Conservation (phyloP, 306 rosid genomes). For the Neltuma alba region DNA sequence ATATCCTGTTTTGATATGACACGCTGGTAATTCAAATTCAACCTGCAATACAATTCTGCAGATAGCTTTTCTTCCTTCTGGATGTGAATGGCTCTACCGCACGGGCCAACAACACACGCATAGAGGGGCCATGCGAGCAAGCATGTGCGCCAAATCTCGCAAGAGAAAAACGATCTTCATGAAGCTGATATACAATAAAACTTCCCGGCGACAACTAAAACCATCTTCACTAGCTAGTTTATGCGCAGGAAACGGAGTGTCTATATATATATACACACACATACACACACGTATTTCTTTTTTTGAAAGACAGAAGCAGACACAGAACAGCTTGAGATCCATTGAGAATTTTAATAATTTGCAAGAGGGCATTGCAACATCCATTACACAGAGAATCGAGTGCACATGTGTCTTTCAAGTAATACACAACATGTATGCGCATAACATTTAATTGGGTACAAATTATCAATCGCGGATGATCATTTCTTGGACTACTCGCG, state of each 20-base stretch:
- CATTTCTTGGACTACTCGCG: neutral
- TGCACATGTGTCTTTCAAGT: conserved; percentile 5
- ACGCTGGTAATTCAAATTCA: neutral
- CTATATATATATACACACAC: neutral
- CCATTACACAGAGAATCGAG: conserved; percentile 14
- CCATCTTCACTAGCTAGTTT: neutral
- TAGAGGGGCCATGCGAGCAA: neutral
- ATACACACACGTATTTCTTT: too few species aligned
- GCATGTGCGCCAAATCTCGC: neutral
- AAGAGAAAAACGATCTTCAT: neutral
- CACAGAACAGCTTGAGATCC: neutral
- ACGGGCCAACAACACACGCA: neutral
- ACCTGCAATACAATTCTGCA: neutral
- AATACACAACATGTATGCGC: conserved; percentile 6
- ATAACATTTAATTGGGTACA: conserved; percentile 18
- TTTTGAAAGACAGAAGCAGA: neutral
- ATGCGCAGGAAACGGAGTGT: neutral
- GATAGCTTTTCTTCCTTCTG: neutral
- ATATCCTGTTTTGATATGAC: neutral
- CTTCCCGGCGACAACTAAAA: neutral
- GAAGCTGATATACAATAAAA: neutral
- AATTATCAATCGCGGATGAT: neutral
- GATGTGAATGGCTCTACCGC: conserved; percentile 19
- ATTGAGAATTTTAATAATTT: neutral
- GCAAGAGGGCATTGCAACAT: neutral